Evolutionary conservation across 805 yeast genomes (phyloP), one percentile per base, ranked within the genome.

Genomic region (Candida dajiaensis): DNA sequence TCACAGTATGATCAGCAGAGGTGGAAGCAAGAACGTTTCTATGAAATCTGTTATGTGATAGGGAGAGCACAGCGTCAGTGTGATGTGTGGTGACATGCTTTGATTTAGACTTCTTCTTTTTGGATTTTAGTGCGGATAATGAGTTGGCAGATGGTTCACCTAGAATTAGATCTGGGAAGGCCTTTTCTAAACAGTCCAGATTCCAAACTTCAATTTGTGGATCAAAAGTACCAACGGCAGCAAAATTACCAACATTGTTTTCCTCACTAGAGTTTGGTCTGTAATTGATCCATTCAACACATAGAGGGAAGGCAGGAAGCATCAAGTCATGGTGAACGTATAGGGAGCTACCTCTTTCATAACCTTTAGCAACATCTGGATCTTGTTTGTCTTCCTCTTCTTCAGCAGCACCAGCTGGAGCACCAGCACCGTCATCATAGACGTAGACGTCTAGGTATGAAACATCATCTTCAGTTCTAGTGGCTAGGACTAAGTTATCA

Each of bases 161-260:
- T 50, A 94, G 73, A 51, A 94, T 89, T 55, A 85, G 76, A 62
- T 90, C 96, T 13, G 99, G 99, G 76, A 87, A 92, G 23, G 96
- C 92, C 59, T 89, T 89, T 56, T 94, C 98, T 31, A 92, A 73
- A 52, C 84, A 81, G 64, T 94, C 99, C 59, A 94, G 72, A 66
- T 94, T 89, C 98, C 98, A 94, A 50, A 94, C 77, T 69, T 94
- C 99, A 66, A 94, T 92, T 62, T 86, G 95, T 37, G 99, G 99
- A 57, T 92, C 98, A 64, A 94, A 92, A 2, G 98, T 87, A 62
- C 98, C 98, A 53, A 94, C 73, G 13, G 99, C 99, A 2, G 95
- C 98, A 67, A 88, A 89, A 67, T 89, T 94, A 11, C 95, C 97
- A 26, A 81, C 68, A 50, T 79, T 76, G 20, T 67, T 68, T 38